phyloP scores from a whole-genome alignment of 805 yeast species.

The Zygotorulaspora florentina region DNA sequence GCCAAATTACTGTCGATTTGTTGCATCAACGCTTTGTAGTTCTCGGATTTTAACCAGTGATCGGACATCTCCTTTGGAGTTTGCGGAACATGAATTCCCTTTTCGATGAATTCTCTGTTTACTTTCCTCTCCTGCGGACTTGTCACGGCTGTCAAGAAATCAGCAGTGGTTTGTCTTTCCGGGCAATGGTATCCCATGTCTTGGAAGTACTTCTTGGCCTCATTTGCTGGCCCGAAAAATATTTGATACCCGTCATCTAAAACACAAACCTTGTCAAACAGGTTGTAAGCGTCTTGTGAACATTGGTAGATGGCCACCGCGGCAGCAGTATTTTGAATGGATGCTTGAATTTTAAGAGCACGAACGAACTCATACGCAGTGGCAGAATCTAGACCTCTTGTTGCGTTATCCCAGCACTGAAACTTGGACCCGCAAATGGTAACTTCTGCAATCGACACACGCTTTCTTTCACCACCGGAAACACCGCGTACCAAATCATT shows the following conservation, averaged over 20 bases:
- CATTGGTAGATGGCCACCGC: constrained; percentile 70
- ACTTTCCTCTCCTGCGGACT: constrained; percentile 58
- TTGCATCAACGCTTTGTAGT: constrained; percentile 38
- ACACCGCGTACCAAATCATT: constrained; percentile 64
- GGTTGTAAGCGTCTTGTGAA: constrained; percentile 58
- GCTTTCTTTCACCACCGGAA: constrained; percentile 82
- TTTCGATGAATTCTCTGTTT: constrained; percentile 32
- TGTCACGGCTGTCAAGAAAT: constrained; percentile 64
- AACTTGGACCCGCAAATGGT: constrained; percentile 59
- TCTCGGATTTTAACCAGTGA: constrained; percentile 52
- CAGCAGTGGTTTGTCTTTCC: constrained; percentile 64
- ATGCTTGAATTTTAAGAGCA: constrained; percentile 61
- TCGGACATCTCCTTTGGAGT: constrained; percentile 59
- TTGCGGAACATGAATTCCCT: constrained; percentile 53
- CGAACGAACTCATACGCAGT: constrained; percentile 73
- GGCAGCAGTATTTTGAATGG: constrained; percentile 49
- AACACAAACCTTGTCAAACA: constrained; percentile 60
- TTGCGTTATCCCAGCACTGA: constrained; percentile 77
- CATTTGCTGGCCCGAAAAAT: constrained; percentile 54
- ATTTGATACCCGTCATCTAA: constrained; percentile 59
- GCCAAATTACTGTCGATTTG: constrained; percentile 44
- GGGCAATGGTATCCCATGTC: constrained; percentile 64
- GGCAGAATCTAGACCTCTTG: constrained; percentile 81
- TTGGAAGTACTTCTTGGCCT: constrained; percentile 55
- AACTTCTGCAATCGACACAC: constrained; percentile 81